These are phyloP conservation scores for Myxozyma kluyveri DNA, from an alignment of 805 yeast genomes.

Conservation along the genomic window DNA sequence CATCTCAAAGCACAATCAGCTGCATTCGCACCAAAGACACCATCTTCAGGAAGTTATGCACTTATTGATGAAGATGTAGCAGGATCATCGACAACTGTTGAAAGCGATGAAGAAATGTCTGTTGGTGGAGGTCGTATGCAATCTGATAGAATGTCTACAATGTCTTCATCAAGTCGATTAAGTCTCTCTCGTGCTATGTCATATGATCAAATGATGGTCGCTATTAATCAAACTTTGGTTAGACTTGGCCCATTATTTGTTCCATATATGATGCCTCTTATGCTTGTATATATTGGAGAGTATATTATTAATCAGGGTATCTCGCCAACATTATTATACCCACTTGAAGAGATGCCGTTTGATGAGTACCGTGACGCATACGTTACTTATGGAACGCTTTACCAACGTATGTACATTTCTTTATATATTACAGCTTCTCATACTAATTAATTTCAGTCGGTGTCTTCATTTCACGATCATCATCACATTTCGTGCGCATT, in stretches of 20 bases:
- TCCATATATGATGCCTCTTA: constrained; percentile 75
- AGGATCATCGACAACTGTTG: background rate
- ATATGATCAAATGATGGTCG: constrained; percentile 11
- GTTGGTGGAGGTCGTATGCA: background rate
- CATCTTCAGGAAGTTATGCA: constrained; percentile 3
- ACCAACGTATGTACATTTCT: constrained; percentile 49
- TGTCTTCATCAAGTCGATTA: constrained; percentile 3
- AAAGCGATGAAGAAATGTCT: constrained; percentile 3
- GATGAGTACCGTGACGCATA: constrained; percentile 74
- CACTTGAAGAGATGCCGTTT: constrained; percentile 69
- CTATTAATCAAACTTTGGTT: constrained; percentile 26
- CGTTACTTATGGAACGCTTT: constrained; percentile 84
- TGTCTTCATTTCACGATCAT: constrained; percentile 86
- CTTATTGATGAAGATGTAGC: constrained; percentile 9
- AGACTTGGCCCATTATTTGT: constrained; percentile 35
- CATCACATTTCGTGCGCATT: constrained; percentile 64
- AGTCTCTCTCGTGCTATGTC: constrained; percentile 5
- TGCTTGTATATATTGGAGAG: constrained; percentile 80
- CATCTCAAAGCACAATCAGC: constrained; percentile 19
- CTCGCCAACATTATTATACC: constrained; percentile 82
- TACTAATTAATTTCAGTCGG: constrained; percentile 48
- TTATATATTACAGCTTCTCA: background rate
- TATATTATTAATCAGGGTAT: constrained; percentile 89
- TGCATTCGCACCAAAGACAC: constrained; percentile 7
- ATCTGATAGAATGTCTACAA: constrained; percentile 9